Base-by-base conservation (phyloP, 495 filamentous ascomycete species). In the Aspergillus asperescens region DNA sequence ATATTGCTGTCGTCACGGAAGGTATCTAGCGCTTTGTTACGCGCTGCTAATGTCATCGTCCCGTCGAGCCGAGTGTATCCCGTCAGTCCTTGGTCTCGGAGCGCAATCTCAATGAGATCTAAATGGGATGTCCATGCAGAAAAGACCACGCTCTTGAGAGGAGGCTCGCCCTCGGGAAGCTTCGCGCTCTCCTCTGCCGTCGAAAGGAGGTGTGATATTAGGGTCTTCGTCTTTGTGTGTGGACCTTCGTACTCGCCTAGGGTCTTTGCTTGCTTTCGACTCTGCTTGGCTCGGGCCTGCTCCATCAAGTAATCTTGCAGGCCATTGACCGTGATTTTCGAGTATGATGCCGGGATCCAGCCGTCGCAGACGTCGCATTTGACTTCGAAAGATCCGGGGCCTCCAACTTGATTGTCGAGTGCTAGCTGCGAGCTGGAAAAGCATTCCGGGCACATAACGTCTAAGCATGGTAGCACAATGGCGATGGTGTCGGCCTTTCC, bases 111-210 rank as follows among this genome's bases (percentile, higher is more conserved):
- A 57, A 98, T 94, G 12, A 98, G 80, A 62, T 98, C 92, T 27
- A 98, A 81, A 64, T 96, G 90, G 2, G 87, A 83, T 0, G 92
- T 96, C 92, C 93, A 98, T 24, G 81, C 82, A 1, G 90, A 95
- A 65, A 97, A 96, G 16, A 98, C 81, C 12, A 98, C 92, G 37
- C 86, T 88, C 63, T 94, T 95, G 67, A 88, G 83, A 0, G 90
- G 89, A 0, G 74, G 77, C 50, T 88, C 79, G 29, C 73, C 69
- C 10, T 79, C 72, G 2, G 78, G 79, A 13, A 80, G 68, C 4
- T 66, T 63, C 43, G 77, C 64, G 63, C 83, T 90, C 56, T 85
- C 78, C 31, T 72, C 73, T 44, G 80, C 74, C 37, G 81, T 76
- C 49, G 69, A 66, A 6, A 82, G 66, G 3, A 98, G 75, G 22